These are phyloP conservation scores for Corynespora cassiicola DNA, from an alignment of 2,329 filamentous ascomycete genomes.

Conservation along the genomic window DNA sequence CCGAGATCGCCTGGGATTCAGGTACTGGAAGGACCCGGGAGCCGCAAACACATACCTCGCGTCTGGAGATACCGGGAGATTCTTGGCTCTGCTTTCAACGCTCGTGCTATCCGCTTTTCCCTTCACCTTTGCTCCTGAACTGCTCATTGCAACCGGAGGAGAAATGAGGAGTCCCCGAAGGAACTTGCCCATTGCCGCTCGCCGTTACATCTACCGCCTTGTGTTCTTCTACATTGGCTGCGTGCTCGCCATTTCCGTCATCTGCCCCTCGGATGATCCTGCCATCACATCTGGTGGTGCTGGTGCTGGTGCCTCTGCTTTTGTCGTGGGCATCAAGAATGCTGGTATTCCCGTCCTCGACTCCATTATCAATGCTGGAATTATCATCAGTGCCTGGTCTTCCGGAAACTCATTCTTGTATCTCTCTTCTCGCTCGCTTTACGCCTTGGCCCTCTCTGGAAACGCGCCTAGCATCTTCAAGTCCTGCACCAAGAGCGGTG, in stretches of 20 bases:
- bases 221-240: slow-evolving; percentile 66
- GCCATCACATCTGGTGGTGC: slow-evolving; percentile 60
- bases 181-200: slow-evolving; percentile 65
- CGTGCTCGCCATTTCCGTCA: slow-evolving; percentile 66
- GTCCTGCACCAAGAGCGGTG: slow-evolving; percentile 65
- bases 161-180: slow-evolving; percentile 65
- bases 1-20: slow-evolving; percentile 60
- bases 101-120: slow-evolving; percentile 60
- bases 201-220: slow-evolving; percentile 68
- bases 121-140: slow-evolving; percentile 61
- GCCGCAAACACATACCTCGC: slow-evolving; percentile 59
- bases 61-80: slow-evolving; percentile 55
- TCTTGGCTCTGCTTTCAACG: slow-evolving; percentile 59
- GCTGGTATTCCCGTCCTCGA: slow-evolving; percentile 64
- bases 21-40: slow-evolving; percentile 63
- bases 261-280: slow-evolving; percentile 61
- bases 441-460: slow-evolving; percentile 65
- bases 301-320: slow-evolving; percentile 60
- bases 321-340: slow-evolving; percentile 57
- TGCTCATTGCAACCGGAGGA: slow-evolving; percentile 59
- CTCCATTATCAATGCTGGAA: slow-evolving; percentile 71
- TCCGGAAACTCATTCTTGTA: slow-evolving; percentile 64
- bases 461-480: slow-evolving; percentile 70
- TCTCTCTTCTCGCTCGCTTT: slow-evolving; percentile 59
- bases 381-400: slow-evolving; percentile 69